Base-by-base conservation (phyloP, 208 protist species). In the Blechomonas ayalai region DNA sequence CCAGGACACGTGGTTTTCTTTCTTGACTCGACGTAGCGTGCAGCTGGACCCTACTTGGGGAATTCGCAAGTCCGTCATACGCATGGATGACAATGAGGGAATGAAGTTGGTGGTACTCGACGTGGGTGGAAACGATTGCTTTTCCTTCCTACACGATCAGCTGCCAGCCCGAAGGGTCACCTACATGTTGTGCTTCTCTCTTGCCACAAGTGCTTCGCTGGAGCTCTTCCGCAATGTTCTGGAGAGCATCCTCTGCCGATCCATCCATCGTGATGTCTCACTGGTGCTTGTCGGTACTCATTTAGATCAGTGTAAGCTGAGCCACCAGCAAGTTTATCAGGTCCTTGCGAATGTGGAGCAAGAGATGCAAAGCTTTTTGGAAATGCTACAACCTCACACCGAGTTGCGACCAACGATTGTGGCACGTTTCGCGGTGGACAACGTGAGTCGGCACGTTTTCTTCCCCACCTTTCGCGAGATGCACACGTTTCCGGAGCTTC, bases 101-200 rank as follows among this genome's bases (percentile, higher is more conserved):
- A 52, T 87, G 41, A 28, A 59, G 18, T 71, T 93, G 15, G 44
- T 59, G 34, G 36, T 90, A 16, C 50, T 70, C 26, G 80, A 93
- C 36, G 65, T 93, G 3, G 62, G 81, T 24, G 85, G 85, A 0
- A 52, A 55, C 42, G 47, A 59, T 19, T 83, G 64, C 61, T 90
- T 90, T 53, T 67, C 67, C 18, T 36, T 78, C 4, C 45, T 93
- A 42, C 59, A 73, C 10, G 69, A 75, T 22, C 53, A 77, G 26
- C 62, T 90, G 4, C 80, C 84, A 4, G 68, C 67, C 4, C 66
- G 70, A 16, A 70, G 75, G 35, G 69, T 79, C 23, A 80, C 73
- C 6, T 93, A 83, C 52, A 62, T 86, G 4, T 44, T 93, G 2
- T 89, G 74, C 56, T 85, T 89, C 46, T 72, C 71, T 3, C 65